These are phyloP conservation scores for Clathrospora elynae DNA, from an alignment of 2,329 filamentous ascomycete species.

Conservation along the genomic window DNA sequence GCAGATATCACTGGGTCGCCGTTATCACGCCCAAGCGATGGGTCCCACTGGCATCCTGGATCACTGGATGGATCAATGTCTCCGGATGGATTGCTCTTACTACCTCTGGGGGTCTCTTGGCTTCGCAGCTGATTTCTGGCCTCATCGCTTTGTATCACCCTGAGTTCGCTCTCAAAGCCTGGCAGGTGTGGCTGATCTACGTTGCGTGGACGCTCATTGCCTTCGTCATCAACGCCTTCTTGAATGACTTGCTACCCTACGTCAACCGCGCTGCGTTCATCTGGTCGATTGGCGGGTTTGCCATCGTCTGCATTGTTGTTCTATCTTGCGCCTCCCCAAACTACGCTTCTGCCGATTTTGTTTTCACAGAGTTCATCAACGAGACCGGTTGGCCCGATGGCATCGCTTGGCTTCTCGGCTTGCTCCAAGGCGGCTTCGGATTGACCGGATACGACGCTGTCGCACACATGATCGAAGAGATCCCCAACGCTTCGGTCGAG, in stretches of 20 bases:
- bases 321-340: constrained; percentile 68
- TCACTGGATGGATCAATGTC: constrained; percentile 74
- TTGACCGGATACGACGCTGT: constrained; percentile 61
- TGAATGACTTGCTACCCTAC: constrained; percentile 64
- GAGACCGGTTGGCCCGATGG: constrained; percentile 72
- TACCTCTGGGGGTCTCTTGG: constrained; percentile 70
- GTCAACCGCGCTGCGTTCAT: constrained; percentile 72
- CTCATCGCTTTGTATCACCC: constrained; percentile 67
- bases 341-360: constrained; percentile 67
- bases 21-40: constrained; percentile 65
- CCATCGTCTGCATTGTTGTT: constrained; percentile 71
- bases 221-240: constrained; percentile 69
- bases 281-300: constrained; percentile 72
- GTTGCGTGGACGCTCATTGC: constrained; percentile 65
- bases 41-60: constrained; percentile 68
- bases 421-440: constrained; percentile 61
- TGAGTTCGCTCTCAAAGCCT: constrained; percentile 62
- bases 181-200: constrained; percentile 78
- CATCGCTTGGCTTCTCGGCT: constrained; percentile 58
- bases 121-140: constrained; percentile 69
- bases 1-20: constrained; percentile 71
- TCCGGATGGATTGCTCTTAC: constrained; percentile 72
- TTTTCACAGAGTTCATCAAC: constrained; percentile 72
- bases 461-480: constrained; percentile 64
- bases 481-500: constrained; percentile 62